These are phyloP conservation scores for Ceratocystis cacaofunesta DNA, from an alignment of 2,329 filamentous ascomycete genomes.

Conservation along the genomic window DNA sequence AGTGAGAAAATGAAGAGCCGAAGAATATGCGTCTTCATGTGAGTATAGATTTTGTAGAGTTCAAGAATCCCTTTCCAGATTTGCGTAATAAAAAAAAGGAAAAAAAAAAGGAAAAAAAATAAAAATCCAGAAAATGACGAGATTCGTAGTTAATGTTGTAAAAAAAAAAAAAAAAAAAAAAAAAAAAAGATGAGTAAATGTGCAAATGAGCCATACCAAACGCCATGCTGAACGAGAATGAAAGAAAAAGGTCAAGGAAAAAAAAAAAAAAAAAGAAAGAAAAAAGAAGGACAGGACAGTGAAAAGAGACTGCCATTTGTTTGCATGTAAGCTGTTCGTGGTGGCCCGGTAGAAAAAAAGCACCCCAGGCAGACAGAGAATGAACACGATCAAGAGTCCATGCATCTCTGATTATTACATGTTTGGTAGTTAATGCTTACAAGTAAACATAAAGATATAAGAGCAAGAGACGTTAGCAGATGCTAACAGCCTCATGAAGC, in stretches of 20 bases:
- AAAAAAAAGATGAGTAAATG: slow-evolving; percentile 12
- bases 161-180: slow-evolving; percentile 13
- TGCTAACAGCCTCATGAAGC: background rate
- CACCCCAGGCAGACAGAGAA: background rate
- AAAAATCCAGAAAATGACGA: background rate
- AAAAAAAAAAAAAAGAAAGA: background rate
- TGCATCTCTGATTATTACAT: background rate
- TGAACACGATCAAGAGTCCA: background rate
- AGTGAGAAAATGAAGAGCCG: background rate
- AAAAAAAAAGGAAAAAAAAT: slow-evolving; percentile 5
- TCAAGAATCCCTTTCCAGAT: background rate
- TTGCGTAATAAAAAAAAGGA: background rate
- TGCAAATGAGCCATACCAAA: slow-evolving; percentile 8
- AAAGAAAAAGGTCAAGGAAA: slow-evolving; percentile 3
- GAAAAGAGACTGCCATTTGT: background rate
- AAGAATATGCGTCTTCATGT: background rate
- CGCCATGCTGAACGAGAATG: slow-evolving; percentile 14
- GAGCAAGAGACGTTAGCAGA: background rate
- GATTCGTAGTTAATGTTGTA: background rate
- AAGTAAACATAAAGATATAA: background rate
- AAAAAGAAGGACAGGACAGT: background rate
- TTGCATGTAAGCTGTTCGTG: background rate
- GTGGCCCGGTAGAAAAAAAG: background rate
- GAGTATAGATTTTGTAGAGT: slow-evolving; percentile 6
- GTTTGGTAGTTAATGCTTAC: slow-evolving; percentile 6